Evolutionary conservation across 768 basidiomycete genomes (phyloP), one percentile per base, ranked within the genome.

Genomic region (Inosperma sp.): DNA sequence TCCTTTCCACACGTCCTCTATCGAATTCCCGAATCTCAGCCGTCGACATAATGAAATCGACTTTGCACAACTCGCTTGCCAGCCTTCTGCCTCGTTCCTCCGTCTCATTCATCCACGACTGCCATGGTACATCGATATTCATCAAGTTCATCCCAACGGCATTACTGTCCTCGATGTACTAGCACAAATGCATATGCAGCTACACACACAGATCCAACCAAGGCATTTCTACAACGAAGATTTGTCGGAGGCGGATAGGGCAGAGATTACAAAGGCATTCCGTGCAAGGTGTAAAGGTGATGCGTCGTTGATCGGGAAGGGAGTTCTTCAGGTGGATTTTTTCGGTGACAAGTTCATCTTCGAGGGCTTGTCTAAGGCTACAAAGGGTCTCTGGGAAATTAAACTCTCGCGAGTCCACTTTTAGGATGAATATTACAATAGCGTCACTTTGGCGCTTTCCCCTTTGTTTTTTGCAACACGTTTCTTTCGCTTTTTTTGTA

Each of bases 111-210:
- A 83, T 62, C 65, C 75, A 0, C 67, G 70, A 29, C 65, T 83
- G 1, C 84, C 85, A 0, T 87, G 85, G 85, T 83, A 78, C 64
- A 75, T 87, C 61, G 84, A 86, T 55, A 68, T 84, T 14, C 59
- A 60, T 19, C 64, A 74, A 33, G 63, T 62, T 7, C 70, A 75
- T 34, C 71, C 73, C 2, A 65, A 76, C 19, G 83, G 83, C n/a
- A 72, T 85, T 48, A 81, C 82, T 5, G 66, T 86, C 3, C 66
- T 67, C 27, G 81, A 86, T 53, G 68, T 87, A 13, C 65, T 86
- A 44, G 51, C 56, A 26, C 74, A 77, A 52, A 63, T 84, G 39
- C 74, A 69, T 44, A 49, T 45, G 19, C 68, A 73, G 41, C 69
- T 85, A 39, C 63, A 68, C 46, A 65, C 60, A 41, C 73, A 65